A percentile compares a stretch with the other conserved stretches of the same genome.
phyloP scores from a whole-genome alignment of 768 basidiomycete species.

The Boletus speciosus region DNA sequence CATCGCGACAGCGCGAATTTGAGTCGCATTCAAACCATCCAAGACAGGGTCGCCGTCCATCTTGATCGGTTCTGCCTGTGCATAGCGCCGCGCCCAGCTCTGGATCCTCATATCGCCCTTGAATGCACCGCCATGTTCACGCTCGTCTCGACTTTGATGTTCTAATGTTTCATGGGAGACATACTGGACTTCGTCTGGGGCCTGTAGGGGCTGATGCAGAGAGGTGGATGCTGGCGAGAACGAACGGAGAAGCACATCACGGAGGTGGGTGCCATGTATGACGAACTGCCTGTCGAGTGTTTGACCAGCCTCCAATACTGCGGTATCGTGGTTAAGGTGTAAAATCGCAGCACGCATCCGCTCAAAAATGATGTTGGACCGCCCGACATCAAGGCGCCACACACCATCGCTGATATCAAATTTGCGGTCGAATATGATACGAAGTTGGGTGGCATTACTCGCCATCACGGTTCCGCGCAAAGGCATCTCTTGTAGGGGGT shows the following conservation, averaged over 20 bases:
- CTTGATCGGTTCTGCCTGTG: conserved; percentile 50
- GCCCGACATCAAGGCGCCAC: conserved; percentile 73
- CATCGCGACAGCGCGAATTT: conserved; percentile 76
- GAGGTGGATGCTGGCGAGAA: conserved; percentile 38
- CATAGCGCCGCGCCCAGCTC: conserved; percentile 78
- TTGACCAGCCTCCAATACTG: conserved; percentile 34
- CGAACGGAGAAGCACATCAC: conserved; percentile 64
- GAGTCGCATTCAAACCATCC: conserved; percentile 64
- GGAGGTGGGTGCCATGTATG: conserved; percentile 66
- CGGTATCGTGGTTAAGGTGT: conserved; percentile 53
- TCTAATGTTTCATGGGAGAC: conserved; percentile 38
- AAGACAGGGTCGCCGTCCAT: conserved; percentile 79
- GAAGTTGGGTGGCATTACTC: conserved; percentile 48
- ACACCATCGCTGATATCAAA: conserved; percentile 42
- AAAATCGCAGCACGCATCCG: conserved; percentile 69
- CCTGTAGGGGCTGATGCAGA: conserved; percentile 34
- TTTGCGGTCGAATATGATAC: conserved; percentile 52
- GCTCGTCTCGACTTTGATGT: conserved; percentile 29
- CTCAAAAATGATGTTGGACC: conserved; percentile 59
- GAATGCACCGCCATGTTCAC: conserved; percentile 48
- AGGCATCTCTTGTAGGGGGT: conserved; percentile 57
- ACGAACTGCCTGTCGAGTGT: conserved; percentile 46
- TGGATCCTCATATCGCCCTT: conserved; percentile 70
- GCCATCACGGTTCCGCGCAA: conserved; percentile 55
- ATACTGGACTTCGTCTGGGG: conserved; percentile 38